These are phyloP conservation scores for Pseudogymnoascus sp. DNA, from an alignment of 2,329 filamentous ascomycete species.

Conservation along the genomic window DNA sequence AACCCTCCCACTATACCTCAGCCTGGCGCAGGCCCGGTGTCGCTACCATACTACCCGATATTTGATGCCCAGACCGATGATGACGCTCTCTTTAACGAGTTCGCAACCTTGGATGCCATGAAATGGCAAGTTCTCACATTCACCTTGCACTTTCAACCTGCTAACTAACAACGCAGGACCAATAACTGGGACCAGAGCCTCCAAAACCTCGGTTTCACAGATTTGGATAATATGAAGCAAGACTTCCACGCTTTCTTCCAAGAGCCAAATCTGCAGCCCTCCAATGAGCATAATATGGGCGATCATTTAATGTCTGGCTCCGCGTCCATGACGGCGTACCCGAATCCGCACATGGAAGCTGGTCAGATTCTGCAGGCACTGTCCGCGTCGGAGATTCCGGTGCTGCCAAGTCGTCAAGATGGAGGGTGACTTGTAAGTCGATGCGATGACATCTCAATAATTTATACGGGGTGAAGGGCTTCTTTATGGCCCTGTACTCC, in stretches of 20 bases:
- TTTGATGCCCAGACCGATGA: conserved; percentile 22
- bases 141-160: neutral
- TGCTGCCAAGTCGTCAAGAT: neutral
- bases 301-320: conserved; percentile 18
- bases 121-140: conserved; percentile 32
- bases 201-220: conserved; percentile 29
- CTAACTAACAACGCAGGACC: conserved; percentile 21
- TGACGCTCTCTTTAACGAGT: conserved; percentile 47
- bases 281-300: conserved; percentile 23
- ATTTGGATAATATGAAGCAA: conserved; percentile 26
- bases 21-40: conserved; percentile 1
- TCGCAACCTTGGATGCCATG: conserved; percentile 46
- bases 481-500: neutral
- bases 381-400: conserved; percentile 15
- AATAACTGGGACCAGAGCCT: conserved; percentile 27
- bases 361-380: conserved; percentile 26
- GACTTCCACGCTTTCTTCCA: conserved; percentile 27
- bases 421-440: neutral
- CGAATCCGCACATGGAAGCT: conserved; percentile 20
- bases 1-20: conserved; percentile 5
- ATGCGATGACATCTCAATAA: neutral
- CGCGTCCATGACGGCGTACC: neutral
- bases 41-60: conserved; percentile 14
- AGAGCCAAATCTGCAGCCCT: conserved; percentile 23
- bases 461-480: neutral